phyloP scores from a whole-genome alignment of 2,329 filamentous ascomycete genomes.

The Trichoderma koningii region DNA sequence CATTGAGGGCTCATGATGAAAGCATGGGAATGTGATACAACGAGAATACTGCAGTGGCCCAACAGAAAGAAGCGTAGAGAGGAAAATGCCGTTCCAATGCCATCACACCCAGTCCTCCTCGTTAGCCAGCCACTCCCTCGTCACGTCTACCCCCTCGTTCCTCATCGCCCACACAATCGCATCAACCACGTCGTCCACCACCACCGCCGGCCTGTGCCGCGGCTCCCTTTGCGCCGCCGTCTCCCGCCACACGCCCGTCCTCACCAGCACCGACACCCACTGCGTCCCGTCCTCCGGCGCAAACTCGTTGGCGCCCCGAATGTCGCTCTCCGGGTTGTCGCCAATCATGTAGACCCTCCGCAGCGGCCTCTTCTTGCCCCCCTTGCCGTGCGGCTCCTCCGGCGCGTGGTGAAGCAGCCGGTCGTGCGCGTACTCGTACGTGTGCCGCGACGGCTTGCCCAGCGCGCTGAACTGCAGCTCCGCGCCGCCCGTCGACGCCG shows the following conservation, averaged over 20 bases:
- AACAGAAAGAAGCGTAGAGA: neutral
- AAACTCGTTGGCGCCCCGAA: conserved; percentile 81
- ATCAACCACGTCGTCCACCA: conserved; percentile 73
- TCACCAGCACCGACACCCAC: conserved; percentile 77
- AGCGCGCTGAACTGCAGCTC: conserved; percentile 66
- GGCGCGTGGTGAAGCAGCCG: conserved; percentile 58
- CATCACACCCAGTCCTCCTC: conserved; percentile 21
- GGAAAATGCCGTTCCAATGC: neutral
- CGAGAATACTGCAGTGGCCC: neutral
- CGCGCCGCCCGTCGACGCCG: conserved; percentile 65
- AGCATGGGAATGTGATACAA: too few relatives aligned
- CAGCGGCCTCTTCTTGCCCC: conserved; percentile 60
- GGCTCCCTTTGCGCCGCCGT: conserved; percentile 50
- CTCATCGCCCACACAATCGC: conserved; percentile 77
- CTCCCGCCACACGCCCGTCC: conserved; percentile 72
- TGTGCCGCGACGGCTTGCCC: conserved; percentile 77
- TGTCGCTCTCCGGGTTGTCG: conserved; percentile 87
- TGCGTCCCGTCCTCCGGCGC: conserved; percentile 65
- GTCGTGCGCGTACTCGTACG: conserved; percentile 81
- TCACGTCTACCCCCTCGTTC: conserved; percentile 49
- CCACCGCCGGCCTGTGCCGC: conserved; percentile 61
- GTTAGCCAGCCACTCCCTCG: conserved; percentile 36
- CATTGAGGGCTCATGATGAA: neutral
- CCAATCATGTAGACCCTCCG: conserved; percentile 90
- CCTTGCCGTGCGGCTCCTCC: conserved; percentile 29